Conservation (phyloP, 768 basidiomycete species). For the Lactarius pseudohatsudake region DNA sequence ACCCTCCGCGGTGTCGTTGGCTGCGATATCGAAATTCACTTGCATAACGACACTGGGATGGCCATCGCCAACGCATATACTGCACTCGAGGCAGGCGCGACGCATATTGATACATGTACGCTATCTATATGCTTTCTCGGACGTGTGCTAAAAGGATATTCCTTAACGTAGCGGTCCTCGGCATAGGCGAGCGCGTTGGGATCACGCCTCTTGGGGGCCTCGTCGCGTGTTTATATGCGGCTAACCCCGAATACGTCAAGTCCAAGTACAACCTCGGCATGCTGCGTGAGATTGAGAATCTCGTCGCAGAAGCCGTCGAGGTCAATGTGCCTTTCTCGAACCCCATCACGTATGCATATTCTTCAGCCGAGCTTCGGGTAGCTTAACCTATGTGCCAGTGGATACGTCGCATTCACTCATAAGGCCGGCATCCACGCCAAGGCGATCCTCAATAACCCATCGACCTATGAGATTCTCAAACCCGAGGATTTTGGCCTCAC, state of each 20-base stretch:
- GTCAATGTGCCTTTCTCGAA: conserved; percentile 98
- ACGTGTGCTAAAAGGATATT: conserved; percentile 20
- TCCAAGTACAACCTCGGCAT: conserved; percentile 96
- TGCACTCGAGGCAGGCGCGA: conserved; percentile 97
- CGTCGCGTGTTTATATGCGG: conserved; percentile 94
- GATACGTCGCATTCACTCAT: conserved; percentile 99
- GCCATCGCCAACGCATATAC: conserved; percentile 99
- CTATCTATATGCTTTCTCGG: conserved; percentile 14
- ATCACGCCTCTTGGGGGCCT: conserved; percentile 98
- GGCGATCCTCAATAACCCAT: conserved; percentile 98
- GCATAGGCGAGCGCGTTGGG: conserved; percentile 98
- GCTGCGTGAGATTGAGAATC: conserved; percentile 98
- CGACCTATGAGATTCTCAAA: conserved; percentile 98
- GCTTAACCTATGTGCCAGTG: conserved; percentile 46
- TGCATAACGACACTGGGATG: conserved; percentile 99
- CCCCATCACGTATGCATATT: conserved; percentile 73
- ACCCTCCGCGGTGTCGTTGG: conserved; percentile 94
- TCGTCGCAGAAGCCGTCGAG: conserved; percentile 98
- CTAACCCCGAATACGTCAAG: conserved; percentile 99
- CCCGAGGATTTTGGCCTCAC: conserved; percentile 98
- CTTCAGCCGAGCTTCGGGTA: not conserved
- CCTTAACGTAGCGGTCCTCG: conserved; percentile 71
- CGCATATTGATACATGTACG: conserved; percentile 96
- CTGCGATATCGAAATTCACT: conserved; percentile 97
- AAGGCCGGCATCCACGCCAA: conserved; percentile 99